Conservation (phyloP, 257 asterid genomes). For the Echium plantagineum region DNA sequence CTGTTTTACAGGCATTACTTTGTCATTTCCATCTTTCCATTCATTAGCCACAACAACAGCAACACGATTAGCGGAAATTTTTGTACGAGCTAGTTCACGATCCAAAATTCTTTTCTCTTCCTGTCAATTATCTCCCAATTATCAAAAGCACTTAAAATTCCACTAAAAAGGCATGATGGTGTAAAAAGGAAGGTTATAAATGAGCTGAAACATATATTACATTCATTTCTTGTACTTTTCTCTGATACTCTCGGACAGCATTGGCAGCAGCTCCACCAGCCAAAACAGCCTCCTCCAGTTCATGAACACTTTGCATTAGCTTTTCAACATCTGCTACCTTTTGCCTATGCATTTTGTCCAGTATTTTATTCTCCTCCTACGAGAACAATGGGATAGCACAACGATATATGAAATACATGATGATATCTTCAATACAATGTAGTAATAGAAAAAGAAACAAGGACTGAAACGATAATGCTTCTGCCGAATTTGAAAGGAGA, state of each 20-base stretch:
- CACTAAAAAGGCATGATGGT: background rate
- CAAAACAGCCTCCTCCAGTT: slow-evolving; percentile 91
- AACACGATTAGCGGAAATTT: slow-evolving; percentile 90
- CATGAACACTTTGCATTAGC: slow-evolving; percentile 68
- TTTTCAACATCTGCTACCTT: slow-evolving; percentile 87
- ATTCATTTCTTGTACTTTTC: slow-evolving; percentile 76
- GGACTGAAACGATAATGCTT: background rate
- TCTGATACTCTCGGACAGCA: slow-evolving; percentile 79
- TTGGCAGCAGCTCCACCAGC: slow-evolving; percentile 95
- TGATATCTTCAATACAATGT: background rate
- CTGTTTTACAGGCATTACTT: slow-evolving; percentile 97
- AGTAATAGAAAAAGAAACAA: background rate
- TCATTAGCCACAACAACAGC: slow-evolving; percentile 94
- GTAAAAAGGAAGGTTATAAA: background rate
- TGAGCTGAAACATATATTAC: slow-evolving; percentile 19
- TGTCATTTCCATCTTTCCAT: slow-evolving; percentile 91
- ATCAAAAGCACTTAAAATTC: slow-evolving; percentile 10
- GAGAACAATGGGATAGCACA: slow-evolving; percentile 10
- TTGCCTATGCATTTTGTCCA: slow-evolving; percentile 84
- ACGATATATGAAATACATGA: slow-evolving; percentile 3
- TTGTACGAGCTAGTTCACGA: slow-evolving; percentile 91
- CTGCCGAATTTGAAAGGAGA: slow-evolving; percentile 3
- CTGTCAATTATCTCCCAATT: slow-evolving; percentile 32
- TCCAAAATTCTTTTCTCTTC: slow-evolving; percentile 81
- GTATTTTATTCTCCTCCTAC: slow-evolving; percentile 79